phyloP scores from a whole-genome alignment of 192 early-diverging fungal genomes.

The Neocallimastix lanati region DNA sequence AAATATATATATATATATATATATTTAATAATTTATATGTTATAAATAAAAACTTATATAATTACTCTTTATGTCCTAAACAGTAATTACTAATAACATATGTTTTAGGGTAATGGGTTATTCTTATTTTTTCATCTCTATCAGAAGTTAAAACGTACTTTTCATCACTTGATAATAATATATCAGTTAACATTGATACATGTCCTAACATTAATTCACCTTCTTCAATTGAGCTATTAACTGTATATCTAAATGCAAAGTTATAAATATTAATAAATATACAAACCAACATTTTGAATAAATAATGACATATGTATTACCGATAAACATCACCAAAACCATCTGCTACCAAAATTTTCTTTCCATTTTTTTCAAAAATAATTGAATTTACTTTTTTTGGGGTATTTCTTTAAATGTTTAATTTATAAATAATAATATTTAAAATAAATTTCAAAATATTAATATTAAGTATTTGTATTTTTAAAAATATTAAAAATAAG shows the following conservation, averaged over 20 bases:
- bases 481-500: no score
- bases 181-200: conserved; percentile 81
- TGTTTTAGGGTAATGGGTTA: conserved; percentile 75
- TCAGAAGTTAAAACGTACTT: conserved; percentile 73
- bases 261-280: no score
- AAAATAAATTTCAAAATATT: no score
- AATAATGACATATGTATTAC: no score
- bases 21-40: no score
- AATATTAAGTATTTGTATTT: no score
- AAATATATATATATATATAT: no score
- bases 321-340: conserved; percentile 91
- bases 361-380: conserved; percentile 41
- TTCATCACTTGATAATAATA: conserved; percentile 51
- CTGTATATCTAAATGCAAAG: conserved; percentile 2
- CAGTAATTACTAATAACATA: conserved; percentile 80
- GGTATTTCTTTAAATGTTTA: not conserved
- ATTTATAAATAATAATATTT: not conserved
- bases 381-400: conserved; percentile 62
- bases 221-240: conserved; percentile 14
- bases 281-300: no score
- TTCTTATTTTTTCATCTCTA: conserved; percentile 92
- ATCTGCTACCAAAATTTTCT: conserved; percentile 57
- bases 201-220: conserved; percentile 55
- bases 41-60: no score
- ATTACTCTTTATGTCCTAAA: conserved; percentile 75